Percentiles rank a stretch among this genome's conserved stretches.
Evolutionary conservation across 169 alveolate species (phyloP).

Genomic region (Miamiensis avidus): DNA sequence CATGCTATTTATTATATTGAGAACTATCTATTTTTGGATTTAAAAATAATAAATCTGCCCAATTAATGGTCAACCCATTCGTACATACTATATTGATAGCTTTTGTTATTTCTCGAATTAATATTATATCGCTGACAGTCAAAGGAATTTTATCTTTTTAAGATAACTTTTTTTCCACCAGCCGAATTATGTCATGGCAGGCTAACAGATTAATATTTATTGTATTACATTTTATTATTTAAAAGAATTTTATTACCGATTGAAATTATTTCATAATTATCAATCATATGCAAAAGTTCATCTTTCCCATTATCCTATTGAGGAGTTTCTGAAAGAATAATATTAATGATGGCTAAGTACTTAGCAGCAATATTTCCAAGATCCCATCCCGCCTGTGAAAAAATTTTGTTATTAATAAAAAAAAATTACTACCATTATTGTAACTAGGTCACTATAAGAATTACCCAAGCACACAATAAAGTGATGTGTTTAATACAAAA

Average conservation of each 20-base stretch:
- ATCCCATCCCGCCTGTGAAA: background rate
- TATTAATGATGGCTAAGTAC: background rate
- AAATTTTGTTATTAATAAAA: too few relatives aligned
- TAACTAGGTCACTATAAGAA: background rate
- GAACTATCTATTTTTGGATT: too few relatives aligned
- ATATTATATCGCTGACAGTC: too few relatives aligned
- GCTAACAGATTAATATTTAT: background rate
- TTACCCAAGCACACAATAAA: background rate
- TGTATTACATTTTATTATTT: too few relatives aligned
- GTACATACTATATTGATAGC: too few relatives aligned
- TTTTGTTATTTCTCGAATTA: too few relatives aligned
- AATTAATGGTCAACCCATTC: too few relatives aligned
- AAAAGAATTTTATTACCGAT: background rate
- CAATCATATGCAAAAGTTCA: background rate
- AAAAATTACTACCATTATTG: too few relatives aligned
- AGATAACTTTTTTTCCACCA: background rate
- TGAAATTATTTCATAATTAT: background rate
- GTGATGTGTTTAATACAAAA: background rate
- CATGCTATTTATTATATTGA: too few relatives aligned
- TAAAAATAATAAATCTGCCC: too few relatives aligned
- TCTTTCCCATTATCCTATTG: background rate
- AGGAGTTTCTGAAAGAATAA: background rate
- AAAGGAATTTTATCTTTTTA: background rate
- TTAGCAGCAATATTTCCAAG: background rate
- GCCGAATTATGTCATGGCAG: background rate